Percentiles rank a stretch among this genome's conserved stretches.
Evolutionary conservation across 257 asterid species (phyloP).

Genomic region (Anisodus acutangulus): DNA sequence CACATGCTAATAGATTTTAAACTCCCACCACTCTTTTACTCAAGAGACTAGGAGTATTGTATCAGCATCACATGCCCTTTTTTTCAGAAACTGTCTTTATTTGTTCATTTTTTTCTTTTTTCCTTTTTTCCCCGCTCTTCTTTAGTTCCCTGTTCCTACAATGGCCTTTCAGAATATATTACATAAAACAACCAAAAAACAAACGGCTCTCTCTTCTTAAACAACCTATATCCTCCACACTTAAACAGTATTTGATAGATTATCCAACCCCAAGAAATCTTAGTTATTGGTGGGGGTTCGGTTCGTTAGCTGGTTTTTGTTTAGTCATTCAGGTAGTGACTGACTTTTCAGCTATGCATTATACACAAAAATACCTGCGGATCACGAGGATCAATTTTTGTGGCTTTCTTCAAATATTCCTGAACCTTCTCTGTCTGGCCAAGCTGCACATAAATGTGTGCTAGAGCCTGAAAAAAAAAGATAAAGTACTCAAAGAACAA

Average conservation of each 20-base stretch:
- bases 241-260: too few species aligned
- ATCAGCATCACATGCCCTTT: too few species aligned
- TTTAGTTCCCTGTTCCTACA: conserved; percentile 26
- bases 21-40: conserved; percentile 14
- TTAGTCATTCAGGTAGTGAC: background rate
- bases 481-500: too few species aligned
- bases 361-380: conserved; percentile 66
- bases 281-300: too few species aligned
- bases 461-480: conserved; percentile 45
- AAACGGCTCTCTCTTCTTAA: background rate
- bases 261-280: too few species aligned
- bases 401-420: conserved; percentile 71
- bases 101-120: conserved; percentile 4
- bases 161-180: background rate
- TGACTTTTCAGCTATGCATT: background rate
- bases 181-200: conserved; percentile 22
- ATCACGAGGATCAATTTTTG: conserved; percentile 93
- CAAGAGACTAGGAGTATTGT: background rate
- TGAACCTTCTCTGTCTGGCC: conserved; percentile 59
- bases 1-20: conserved; percentile 16
- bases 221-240: too few species aligned
- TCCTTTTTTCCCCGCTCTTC: background rate
- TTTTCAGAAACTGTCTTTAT: conserved; percentile 2
- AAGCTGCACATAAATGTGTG: conserved; percentile 55
- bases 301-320: too few species aligned